Evolutionary conservation across 2,329 filamentous ascomycete genomes (phyloP).

Genomic region (Fusarium praegraminearum): DNA sequence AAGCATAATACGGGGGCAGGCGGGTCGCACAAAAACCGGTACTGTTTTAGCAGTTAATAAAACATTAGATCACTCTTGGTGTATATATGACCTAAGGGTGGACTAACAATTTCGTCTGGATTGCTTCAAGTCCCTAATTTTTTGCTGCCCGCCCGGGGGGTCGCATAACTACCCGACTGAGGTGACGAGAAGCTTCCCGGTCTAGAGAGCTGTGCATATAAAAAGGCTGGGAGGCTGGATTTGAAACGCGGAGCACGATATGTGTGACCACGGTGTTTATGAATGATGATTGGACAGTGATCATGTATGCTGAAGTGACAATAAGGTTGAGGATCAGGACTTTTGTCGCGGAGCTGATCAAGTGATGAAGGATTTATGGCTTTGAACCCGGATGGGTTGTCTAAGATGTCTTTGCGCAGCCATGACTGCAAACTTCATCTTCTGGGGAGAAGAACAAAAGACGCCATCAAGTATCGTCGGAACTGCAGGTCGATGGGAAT

Average conservation of each 20-base stretch:
- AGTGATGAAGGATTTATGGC: background rate
- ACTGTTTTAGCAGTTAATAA: too few relatives aligned
- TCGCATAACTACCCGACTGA: background rate
- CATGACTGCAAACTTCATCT: background rate
- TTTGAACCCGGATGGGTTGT: background rate
- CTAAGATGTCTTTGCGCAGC: background rate
- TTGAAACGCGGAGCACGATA: slow-evolving; percentile 4
- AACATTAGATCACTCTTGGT: too few relatives aligned
- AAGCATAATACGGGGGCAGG: background rate
- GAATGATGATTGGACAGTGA: background rate
- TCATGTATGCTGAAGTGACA: background rate
- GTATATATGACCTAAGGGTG: too few relatives aligned
- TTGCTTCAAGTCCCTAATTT: too few relatives aligned
- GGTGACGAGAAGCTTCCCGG: slow-evolving; percentile 1
- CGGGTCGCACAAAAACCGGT: too few relatives aligned
- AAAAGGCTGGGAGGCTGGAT: slow-evolving; percentile 31
- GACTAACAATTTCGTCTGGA: too few relatives aligned
- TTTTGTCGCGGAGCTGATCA: slow-evolving; percentile 2
- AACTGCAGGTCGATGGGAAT: background rate
- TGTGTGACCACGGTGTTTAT: slow-evolving; percentile 3
- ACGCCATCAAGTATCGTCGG: background rate
- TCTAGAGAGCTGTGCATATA: background rate
- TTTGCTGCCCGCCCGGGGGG: too few relatives aligned
- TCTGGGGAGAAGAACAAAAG: background rate
- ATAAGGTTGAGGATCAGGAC: slow-evolving; percentile 6